Evolutionary conservation across 805 yeast species (phyloP), one percentile per base, ranked within the genome.

Genomic region (Maudiozyma serrabonitensis): DNA sequence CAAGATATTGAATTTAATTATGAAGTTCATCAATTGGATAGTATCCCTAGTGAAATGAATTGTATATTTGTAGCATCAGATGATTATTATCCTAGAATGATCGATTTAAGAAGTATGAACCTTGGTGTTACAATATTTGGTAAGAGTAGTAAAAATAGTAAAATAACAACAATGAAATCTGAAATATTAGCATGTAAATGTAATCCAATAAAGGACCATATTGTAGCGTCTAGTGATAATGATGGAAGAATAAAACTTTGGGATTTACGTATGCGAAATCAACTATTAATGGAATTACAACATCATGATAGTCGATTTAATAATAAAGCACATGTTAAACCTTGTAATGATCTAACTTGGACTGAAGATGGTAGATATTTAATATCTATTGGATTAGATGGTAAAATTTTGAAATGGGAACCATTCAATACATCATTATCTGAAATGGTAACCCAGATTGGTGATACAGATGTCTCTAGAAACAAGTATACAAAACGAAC

Each of bases 341-440:
- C 83, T 0, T 87, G 88, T 32, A 89, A 89, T 63, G 95, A 95
- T 0, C 58, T 90, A 4, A 67, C 74, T 15, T 90, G 96, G 93
- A 77, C 78, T 51, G 81, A 78, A 9, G 57, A 65, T 16, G 96
- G 96, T 0, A 71, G 73, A 37, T 70, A 75, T 41, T 59, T 91
- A 34, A 68, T 81, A 18, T 78, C 88, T 1, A 70, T 84, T 0
- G 96, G 95, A 0, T 75, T 79, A 46, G 97, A 90, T 63, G 95
- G 89, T 47, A 84, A 80, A 56, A 74, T 87, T 9, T 69, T 88
- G 18, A 79, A 84, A 1, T 90, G 97, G 97, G 48, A 55, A 2
- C 64, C 65, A 2, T 59, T 56, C 44, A 52, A 52, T 23, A 47
- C 48, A 28, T 16, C 48, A 47, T 25, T 41, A 13, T 37, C 32